Percentiles rank a stretch among this genome's conserved stretches.
Conservation (phyloP, 106 monocot species). For the Allium sativum region DNA sequence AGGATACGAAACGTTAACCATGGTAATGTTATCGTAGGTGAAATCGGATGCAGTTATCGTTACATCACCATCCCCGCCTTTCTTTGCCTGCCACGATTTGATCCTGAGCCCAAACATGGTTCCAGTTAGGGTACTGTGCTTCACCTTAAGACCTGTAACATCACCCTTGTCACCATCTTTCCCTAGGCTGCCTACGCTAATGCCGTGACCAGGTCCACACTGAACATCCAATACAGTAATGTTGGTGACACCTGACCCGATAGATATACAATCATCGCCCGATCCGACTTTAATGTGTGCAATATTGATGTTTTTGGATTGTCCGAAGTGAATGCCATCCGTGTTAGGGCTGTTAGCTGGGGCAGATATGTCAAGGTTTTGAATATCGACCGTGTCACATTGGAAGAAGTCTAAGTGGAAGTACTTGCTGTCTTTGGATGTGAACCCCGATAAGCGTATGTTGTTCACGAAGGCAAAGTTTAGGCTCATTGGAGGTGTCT, state of each 20-base stretch:
- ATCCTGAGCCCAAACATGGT: constrained; percentile 37
- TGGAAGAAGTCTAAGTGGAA: constrained; percentile 26
- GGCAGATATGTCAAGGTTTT: constrained; percentile 8
- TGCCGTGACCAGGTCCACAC: constrained; percentile 44
- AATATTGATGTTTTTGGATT: constrained; percentile 18
- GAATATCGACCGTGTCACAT: constrained; percentile 10
- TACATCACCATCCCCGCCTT: too few species aligned
- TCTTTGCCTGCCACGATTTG: constrained; percentile 24
- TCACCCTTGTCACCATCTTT: constrained; percentile 18
- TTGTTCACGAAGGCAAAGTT: too few species aligned
- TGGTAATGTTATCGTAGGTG: constrained; percentile 24
- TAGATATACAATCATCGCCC: constrained; percentile 43
- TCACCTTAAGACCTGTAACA: constrained; percentile 21
- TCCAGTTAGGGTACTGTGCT: constrained; percentile 21
- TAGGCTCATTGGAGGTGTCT: too few species aligned
- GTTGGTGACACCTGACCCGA: constrained; percentile 14
- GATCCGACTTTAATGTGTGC: constrained; percentile 21
- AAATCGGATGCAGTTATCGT: constrained; percentile 2
- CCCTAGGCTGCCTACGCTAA: constrained; percentile 42
- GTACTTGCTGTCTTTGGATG: constrained; percentile 10
- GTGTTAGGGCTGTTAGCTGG: constrained; percentile 37
- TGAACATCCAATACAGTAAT: constrained; percentile 14
- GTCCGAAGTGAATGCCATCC: constrained; percentile 37
- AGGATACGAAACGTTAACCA: constrained; percentile 38
- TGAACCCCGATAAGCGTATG: too few species aligned